Percentiles rank a stretch among this genome's conserved stretches.
Conservation (phyloP, 805 yeast species). For the Schizosaccharomyces cryophilus region DNA sequence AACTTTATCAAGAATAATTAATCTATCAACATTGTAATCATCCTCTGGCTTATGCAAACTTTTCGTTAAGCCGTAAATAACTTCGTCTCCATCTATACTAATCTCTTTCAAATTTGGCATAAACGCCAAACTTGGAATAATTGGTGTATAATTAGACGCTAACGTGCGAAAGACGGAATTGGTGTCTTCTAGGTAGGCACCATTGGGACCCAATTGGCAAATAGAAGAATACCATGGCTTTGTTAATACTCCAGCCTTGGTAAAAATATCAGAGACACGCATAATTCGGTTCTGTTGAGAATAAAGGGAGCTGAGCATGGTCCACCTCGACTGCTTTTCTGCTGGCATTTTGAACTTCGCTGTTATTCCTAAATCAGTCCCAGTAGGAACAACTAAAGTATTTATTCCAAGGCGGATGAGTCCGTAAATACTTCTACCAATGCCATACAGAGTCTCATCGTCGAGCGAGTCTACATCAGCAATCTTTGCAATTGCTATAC, state of each 20-base stretch:
- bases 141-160: not conserved
- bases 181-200: not conserved
- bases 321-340: too few relatives aligned
- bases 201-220: not conserved
- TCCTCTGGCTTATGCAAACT: constrained; percentile 13
- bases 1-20: constrained; percentile 48
- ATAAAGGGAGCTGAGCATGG: not conserved
- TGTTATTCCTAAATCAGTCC: not conserved
- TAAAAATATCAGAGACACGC: not conserved
- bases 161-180: not conserved
- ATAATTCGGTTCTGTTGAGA: not conserved
- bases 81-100: constrained; percentile 19
- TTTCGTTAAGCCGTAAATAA: constrained; percentile 18
- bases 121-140: not conserved
- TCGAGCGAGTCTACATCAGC: constrained; percentile 18
- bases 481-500: constrained; percentile 35
- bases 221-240: not conserved
- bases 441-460: constrained; percentile 18
- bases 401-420: constrained; percentile 42
- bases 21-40: constrained; percentile 34
- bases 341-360: not conserved
- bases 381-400: constrained; percentile 30
- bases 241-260: not conserved
- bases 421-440: constrained; percentile 32
- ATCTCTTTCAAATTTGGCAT: not conserved